Conservation (phyloP, 768 basidiomycete species). For the Suillus sp. region DNA sequence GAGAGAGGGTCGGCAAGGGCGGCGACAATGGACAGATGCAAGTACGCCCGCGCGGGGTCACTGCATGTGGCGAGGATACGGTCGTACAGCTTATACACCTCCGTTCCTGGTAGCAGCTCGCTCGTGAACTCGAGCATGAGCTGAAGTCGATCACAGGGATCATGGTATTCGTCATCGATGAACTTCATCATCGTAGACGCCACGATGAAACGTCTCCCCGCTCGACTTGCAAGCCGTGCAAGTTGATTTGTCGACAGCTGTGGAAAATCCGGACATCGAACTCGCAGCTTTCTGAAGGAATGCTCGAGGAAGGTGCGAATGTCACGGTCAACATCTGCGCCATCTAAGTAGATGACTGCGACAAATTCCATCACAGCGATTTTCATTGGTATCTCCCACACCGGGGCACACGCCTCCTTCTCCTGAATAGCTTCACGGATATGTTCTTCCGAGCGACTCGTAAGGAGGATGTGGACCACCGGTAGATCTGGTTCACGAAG, state of each 20-base stretch:
- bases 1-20: neutral
- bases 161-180: neutral
- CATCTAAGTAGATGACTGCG: neutral
- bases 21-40: neutral
- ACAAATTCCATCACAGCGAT: neutral
- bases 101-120: neutral
- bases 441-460: neutral
- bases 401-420: neutral
- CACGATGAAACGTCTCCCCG: neutral
- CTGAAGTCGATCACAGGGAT: neutral
- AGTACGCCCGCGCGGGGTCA: neutral
- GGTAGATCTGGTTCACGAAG: neutral
- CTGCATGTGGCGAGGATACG: neutral
- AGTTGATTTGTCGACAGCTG: neutral
- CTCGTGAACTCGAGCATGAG: neutral
- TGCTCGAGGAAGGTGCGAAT: neutral
- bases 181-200: neutral
- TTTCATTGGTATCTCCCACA: neutral
- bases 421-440: neutral
- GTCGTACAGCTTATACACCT: neutral
- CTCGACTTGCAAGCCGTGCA: neutral
- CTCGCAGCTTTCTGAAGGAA: neutral
- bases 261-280: neutral
- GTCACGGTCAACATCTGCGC: neutral
- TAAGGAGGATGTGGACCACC: neutral